These are phyloP conservation scores for Scheffersomyces stipitis DNA, from an alignment of 805 yeast species.

Conservation along the genomic window DNA sequence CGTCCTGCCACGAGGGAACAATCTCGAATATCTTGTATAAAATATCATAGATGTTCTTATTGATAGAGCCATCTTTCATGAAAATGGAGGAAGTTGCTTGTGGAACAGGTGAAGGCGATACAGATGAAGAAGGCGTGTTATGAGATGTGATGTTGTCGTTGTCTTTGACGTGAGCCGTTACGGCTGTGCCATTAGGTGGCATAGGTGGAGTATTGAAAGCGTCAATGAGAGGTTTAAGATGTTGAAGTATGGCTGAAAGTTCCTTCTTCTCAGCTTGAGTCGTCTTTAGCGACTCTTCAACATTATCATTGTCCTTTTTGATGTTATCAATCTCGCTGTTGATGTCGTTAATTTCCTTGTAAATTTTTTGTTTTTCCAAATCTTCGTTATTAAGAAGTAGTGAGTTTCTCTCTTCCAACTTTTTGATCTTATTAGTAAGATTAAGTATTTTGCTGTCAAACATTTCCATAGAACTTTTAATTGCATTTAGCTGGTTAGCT, in stretches of 20 bases:
- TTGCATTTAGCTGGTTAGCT: conserved; percentile 19
- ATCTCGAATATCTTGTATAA: conserved; percentile 22
- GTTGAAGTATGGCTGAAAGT: conserved; percentile 11
- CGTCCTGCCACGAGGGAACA: conserved; percentile 37
- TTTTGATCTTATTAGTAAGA: conserved; percentile 13
- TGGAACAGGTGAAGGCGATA: conserved; percentile 4
- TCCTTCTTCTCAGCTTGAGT: conserved; percentile 24
- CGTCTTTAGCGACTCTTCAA: conserved; percentile 26
- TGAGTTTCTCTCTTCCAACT: conserved; percentile 22
- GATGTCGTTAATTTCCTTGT: conserved; percentile 11
- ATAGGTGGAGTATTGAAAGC: conserved; percentile 14
- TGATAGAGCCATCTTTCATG: conserved; percentile 31
- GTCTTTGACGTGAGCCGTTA: background rate
- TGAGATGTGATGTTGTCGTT: background rate
- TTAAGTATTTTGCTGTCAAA: conserved; percentile 19
- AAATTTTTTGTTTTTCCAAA: conserved; percentile 21
- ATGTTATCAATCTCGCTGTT: conserved; percentile 14
- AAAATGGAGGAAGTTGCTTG: conserved; percentile 14
- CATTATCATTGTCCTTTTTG: conserved; percentile 19
- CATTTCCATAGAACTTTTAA: conserved; percentile 18
- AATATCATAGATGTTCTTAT: conserved; percentile 24
- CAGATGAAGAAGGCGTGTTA: background rate
- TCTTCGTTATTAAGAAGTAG: conserved; percentile 22
- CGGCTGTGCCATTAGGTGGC: background rate
- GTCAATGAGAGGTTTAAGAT: conserved; percentile 25